Percentiles rank a stretch among this genome's conserved stretches.
Evolutionary conservation across 805 yeast species (phyloP).

Genomic region (Saccharomyces cerevisiae): DNA sequence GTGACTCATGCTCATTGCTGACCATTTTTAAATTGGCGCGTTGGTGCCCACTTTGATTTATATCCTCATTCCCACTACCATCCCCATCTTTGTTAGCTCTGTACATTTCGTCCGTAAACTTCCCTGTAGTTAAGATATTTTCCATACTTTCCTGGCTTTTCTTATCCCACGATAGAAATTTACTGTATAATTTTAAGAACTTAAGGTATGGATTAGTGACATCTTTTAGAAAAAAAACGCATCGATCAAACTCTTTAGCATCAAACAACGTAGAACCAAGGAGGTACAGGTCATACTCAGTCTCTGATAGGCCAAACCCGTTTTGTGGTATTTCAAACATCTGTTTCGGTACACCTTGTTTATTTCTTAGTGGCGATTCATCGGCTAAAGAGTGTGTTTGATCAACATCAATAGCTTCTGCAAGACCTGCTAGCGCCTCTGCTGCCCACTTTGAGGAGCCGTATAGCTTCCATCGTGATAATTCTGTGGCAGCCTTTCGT

Average conservation of each 20-base stretch:
- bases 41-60: neutral
- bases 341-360: constrained; percentile 2
- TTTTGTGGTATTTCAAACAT: neutral
- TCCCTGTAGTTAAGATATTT: constrained; percentile 44
- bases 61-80: constrained; percentile 5
- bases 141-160: constrained; percentile 62
- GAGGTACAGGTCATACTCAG: constrained; percentile 40
- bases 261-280: constrained; percentile 70
- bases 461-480: constrained; percentile 51
- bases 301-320: constrained; percentile 12
- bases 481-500: constrained; percentile 35
- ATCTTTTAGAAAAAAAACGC: constrained; percentile 48
- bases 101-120: constrained; percentile 6
- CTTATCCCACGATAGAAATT: constrained; percentile 71
- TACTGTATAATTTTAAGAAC: constrained; percentile 63
- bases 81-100: constrained; percentile 3
- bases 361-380: constrained; percentile 18
- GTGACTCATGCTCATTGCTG: constrained; percentile 9
- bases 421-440: constrained; percentile 66
- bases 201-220: constrained; percentile 40
- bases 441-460: constrained; percentile 79
- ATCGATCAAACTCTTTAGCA: constrained; percentile 78
- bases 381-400: neutral
- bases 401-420: constrained; percentile 11
- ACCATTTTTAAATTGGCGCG: constrained; percentile 8